Evolutionary conservation across 768 basidiomycete genomes (phyloP).

Genomic region (Hygrophorus russula): DNA sequence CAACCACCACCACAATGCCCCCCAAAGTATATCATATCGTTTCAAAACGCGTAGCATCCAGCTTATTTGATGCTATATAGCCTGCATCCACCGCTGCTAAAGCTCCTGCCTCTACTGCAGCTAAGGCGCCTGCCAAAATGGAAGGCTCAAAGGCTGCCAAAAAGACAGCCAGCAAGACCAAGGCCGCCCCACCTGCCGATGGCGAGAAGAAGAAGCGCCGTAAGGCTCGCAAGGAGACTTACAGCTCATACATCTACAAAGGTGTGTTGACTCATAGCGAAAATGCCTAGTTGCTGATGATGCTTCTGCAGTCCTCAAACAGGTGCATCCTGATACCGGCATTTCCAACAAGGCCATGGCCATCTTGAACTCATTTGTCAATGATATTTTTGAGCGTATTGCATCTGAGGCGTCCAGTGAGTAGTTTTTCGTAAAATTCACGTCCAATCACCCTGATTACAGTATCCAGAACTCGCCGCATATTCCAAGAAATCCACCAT

Average conservation of each 20-base stretch:
- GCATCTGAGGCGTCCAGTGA: constrained; percentile 81
- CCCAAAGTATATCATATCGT: constrained; percentile 18
- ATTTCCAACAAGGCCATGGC: constrained; percentile 97
- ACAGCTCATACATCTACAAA: constrained; percentile 81
- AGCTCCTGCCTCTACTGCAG: constrained; percentile 48
- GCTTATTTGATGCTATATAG: constrained; percentile 14
- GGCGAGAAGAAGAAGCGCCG: constrained; percentile 74
- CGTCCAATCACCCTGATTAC: not conserved
- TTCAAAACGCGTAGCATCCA: not conserved
- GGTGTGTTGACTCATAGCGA: constrained; percentile 26
- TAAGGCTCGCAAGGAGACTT: constrained; percentile 75
- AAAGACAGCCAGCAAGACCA: constrained; percentile 46
- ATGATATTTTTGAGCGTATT: constrained; percentile 90
- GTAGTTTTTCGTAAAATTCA: constrained; percentile 16
- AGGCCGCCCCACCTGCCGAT: constrained; percentile 29
- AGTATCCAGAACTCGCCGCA: constrained; percentile 69
- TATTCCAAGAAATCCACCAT: constrained; percentile 99
- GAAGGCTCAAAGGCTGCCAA: constrained; percentile 41
- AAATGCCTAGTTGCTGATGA: not conserved
- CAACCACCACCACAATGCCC: too few species aligned
- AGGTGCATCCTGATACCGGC: constrained; percentile 97
- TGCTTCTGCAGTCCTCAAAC: constrained; percentile 64
- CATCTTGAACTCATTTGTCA: constrained; percentile 87
- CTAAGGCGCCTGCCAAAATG: constrained; percentile 50
- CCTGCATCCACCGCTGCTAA: constrained; percentile 69